phyloP scores from a whole-genome alignment of 768 basidiomycete species.

The Suillus brevipes region DNA sequence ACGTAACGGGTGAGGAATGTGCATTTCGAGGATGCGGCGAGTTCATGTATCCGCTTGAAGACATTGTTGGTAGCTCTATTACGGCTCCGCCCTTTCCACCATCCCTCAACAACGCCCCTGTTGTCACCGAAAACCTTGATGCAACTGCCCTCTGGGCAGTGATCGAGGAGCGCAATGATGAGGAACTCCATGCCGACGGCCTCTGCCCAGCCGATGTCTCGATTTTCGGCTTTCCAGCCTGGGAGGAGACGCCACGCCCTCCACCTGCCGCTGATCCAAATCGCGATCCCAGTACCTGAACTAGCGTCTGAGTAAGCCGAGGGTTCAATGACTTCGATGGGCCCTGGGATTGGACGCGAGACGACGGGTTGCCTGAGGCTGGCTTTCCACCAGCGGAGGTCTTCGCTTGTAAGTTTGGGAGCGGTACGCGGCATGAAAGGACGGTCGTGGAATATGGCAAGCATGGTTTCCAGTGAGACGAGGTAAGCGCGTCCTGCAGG shows the following conservation, averaged over 20 bases:
- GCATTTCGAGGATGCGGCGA: no score
- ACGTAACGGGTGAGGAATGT: no score
- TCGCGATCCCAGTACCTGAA: slow-evolving; percentile 32
- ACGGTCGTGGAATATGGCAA: slow-evolving; percentile 26
- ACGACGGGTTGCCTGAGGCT: slow-evolving; percentile 19
- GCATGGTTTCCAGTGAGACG: slow-evolving; percentile 38
- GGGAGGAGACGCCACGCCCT: slow-evolving; percentile 32
- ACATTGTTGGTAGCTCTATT: slow-evolving; percentile 27
- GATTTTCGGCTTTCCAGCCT: slow-evolving; percentile 25
- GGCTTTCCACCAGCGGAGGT: slow-evolving; percentile 39
- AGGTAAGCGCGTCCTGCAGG: slow-evolving; percentile 39
- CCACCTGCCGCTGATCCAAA: slow-evolving; percentile 22
- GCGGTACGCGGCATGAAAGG: slow-evolving; percentile 31
- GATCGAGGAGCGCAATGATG: slow-evolving; percentile 9
- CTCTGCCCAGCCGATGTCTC: slow-evolving; percentile 50
- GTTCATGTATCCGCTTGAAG: slow-evolving; percentile 5
- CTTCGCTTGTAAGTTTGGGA: slow-evolving; percentile 18
- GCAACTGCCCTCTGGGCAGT: no score
- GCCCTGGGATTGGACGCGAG: slow-evolving; percentile 8
- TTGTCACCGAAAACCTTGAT: slow-evolving; percentile 22
- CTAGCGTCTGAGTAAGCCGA: slow-evolving; percentile 44
- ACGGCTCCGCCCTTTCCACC: slow-evolving; percentile 33
- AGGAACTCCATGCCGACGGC: slow-evolving; percentile 45
- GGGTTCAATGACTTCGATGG: slow-evolving; percentile 33
- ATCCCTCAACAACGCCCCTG: slow-evolving; percentile 37